Base-by-base conservation (phyloP, 2,329 filamentous ascomycete species). In the Fusarium hainanense region DNA sequence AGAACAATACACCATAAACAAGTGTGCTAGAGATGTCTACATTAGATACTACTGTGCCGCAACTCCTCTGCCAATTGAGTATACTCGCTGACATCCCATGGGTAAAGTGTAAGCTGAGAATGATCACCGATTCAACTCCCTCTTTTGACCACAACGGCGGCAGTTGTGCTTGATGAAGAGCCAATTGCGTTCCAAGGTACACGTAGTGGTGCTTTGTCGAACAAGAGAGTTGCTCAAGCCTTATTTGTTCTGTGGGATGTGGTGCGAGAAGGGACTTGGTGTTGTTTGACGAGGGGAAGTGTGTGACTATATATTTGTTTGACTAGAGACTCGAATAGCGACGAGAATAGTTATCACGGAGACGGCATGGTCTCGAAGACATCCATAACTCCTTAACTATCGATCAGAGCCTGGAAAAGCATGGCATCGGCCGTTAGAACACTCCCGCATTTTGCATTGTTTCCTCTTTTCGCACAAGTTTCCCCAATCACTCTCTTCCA, bases 151-250 rank as follows among this genome's bases (percentile, higher is more conserved):
- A 32, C 3, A 7, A 47, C 25, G 41, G 41, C 27, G 57, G 42
- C 32, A 56, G 3, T 21, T 18, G 34, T 52, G 23, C 49, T 52
- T 16, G 23, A 42, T 4, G 3, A 20, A 41, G 18, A 52, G 18
- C 49, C 37, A 42, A 52, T 52, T 52, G 13, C 7, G 12, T 20
- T 11, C 10, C 4, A 28, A 16, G 7, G 21, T 18, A 37, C 27
- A 37, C 18, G 40, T 43, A n/a, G 12, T 11, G 3, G 49, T 66
- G 28, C 20, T 37, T 37, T 16, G 56, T 67, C 34, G 42, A 57
- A 67, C 46, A 28, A 16, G 30, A 14, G 21, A 63, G 56, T 46
- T 42, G n/a, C 20, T 21, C 50, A 51, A 67, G 41, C 57, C 57
- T 37, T 67, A 48, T 42, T 66, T 56, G 62, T 46, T 34, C 14